A percentile compares a stretch with the other conserved stretches of the same genome.
These are phyloP conservation scores for Candida krabiensis DNA, from an alignment of 805 yeast genomes.

Conservation along the genomic window DNA sequence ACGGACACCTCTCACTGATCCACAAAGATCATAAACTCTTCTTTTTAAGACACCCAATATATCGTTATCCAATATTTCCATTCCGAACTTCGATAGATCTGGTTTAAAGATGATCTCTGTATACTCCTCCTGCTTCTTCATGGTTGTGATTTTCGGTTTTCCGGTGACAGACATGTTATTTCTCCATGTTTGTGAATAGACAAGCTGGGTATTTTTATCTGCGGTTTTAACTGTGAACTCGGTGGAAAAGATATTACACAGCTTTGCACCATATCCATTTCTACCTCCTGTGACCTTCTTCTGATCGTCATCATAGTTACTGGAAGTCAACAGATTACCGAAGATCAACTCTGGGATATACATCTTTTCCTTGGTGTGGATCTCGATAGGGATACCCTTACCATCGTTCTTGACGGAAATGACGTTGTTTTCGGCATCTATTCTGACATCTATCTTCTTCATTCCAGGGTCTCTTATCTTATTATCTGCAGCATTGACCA, in stretches of 20 bases:
- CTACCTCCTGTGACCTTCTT: slow-evolving; percentile 98
- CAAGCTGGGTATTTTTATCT: slow-evolving; percentile 59
- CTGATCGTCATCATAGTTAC: slow-evolving; percentile 93
- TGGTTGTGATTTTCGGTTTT: slow-evolving; percentile 67
- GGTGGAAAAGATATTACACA: slow-evolving; percentile 93
- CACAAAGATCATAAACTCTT: slow-evolving; percentile 94
- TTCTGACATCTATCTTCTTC: slow-evolving; percentile 82
- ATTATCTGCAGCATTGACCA: slow-evolving; percentile 98
- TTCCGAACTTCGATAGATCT: slow-evolving; percentile 78
- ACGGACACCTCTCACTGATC: slow-evolving; percentile 81
- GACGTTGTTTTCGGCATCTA: slow-evolving; percentile 69
- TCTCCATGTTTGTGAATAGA: slow-evolving; percentile 83
- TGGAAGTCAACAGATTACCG: slow-evolving; percentile 91
- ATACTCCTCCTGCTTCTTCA: slow-evolving; percentile 66
- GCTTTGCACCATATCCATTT: slow-evolving; percentile 96
- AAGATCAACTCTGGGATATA: slow-evolving; percentile 96
- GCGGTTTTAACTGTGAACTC: slow-evolving; percentile 88
- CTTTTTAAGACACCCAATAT: slow-evolving; percentile 81
- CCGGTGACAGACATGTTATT: slow-evolving; percentile 79
- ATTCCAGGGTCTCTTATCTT: slow-evolving; percentile 91
- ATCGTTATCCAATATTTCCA: slow-evolving; percentile 83
- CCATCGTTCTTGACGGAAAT: slow-evolving; percentile 92
- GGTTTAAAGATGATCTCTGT: slow-evolving; percentile 89
- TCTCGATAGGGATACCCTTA: slow-evolving; percentile 91
- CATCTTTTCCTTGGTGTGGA: slow-evolving; percentile 86